These are phyloP conservation scores for Kodamaea leandrae DNA, from an alignment of 805 yeast species.

Conservation along the genomic window DNA sequence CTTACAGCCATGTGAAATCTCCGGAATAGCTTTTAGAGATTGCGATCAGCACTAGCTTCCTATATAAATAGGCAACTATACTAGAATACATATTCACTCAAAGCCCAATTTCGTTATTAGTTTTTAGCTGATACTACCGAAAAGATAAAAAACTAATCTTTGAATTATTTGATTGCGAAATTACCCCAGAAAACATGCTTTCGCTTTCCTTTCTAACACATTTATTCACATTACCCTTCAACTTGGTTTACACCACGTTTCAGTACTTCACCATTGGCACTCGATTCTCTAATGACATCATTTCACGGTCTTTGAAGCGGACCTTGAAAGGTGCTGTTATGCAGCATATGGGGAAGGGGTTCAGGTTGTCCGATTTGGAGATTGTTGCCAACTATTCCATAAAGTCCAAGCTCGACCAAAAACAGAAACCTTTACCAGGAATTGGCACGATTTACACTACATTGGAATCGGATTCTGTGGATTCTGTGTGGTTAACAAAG, in stretches of 20 bases:
- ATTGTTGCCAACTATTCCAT: conserved; percentile 2
- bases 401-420: not conserved
- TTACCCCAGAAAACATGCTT: not conserved
- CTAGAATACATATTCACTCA: too few species aligned
- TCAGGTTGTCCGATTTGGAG: not conserved
- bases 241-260: not conserved
- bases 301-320: conserved; percentile 2
- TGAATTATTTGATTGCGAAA: too few species aligned
- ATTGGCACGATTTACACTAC: not conserved
- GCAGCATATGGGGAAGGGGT: conserved; percentile 4
- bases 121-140: too few species aligned
- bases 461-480: conserved; percentile 1
- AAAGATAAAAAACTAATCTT: too few species aligned
- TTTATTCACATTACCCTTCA: conserved; percentile 4
- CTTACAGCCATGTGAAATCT: too few species aligned
- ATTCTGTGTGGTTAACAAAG: conserved; percentile 5
- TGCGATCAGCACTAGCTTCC: too few species aligned
- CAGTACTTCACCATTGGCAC: conserved; percentile 5
- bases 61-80: too few species aligned
- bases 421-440: not conserved
- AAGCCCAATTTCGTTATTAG: too few species aligned
- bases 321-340: conserved; percentile 3
- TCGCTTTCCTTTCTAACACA: conserved; percentile 3
- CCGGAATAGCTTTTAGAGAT: too few species aligned
- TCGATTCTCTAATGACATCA: not conserved